Conservation (phyloP, 495 filamentous ascomycete species). For the Entonaema liquescens region DNA sequence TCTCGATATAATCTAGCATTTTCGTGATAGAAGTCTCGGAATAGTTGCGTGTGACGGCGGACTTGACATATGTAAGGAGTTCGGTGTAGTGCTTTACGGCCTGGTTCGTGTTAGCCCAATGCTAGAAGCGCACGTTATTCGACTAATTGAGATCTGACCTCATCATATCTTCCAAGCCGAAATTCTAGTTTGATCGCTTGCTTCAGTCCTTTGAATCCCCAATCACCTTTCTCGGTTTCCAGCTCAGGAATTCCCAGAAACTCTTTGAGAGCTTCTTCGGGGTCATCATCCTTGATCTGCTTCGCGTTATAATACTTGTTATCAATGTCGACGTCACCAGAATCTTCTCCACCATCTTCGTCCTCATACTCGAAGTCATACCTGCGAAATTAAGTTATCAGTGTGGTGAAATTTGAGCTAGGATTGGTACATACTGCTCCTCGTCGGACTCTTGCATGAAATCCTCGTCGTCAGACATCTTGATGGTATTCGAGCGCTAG, state of each 20-base stretch:
- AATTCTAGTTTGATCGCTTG: constrained; percentile 98
- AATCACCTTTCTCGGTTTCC: constrained; percentile 90
- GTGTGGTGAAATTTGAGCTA: not conserved
- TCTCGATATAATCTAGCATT: constrained; percentile 98
- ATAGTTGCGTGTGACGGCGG: constrained; percentile 96
- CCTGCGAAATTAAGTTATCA: constrained; percentile 29
- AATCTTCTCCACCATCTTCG: constrained; percentile 83
- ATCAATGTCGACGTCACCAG: constrained; percentile 91
- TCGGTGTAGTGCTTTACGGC: constrained; percentile 95
- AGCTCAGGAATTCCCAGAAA: constrained; percentile 86
- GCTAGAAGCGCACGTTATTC: not conserved
- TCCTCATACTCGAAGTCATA: constrained; percentile 93
- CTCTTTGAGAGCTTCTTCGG: constrained; percentile 89
- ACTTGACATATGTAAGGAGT: constrained; percentile 96
- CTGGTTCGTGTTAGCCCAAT: constrained; percentile 55
- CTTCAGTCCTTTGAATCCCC: constrained; percentile 98
- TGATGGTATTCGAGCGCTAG: constrained; percentile 35
- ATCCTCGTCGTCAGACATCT: constrained; percentile 88
- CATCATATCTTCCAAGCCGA: constrained; percentile 81
- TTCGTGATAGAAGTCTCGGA: constrained; percentile 99
- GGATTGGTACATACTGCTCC: constrained; percentile 61
- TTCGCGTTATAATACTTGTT: constrained; percentile 99
- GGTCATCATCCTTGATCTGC: constrained; percentile 87
- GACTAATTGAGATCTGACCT: constrained; percentile 62
- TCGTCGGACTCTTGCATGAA: constrained; percentile 99